Conservation (phyloP, 73 alveolate genomes). For the Paramecium sonneborni region DNA sequence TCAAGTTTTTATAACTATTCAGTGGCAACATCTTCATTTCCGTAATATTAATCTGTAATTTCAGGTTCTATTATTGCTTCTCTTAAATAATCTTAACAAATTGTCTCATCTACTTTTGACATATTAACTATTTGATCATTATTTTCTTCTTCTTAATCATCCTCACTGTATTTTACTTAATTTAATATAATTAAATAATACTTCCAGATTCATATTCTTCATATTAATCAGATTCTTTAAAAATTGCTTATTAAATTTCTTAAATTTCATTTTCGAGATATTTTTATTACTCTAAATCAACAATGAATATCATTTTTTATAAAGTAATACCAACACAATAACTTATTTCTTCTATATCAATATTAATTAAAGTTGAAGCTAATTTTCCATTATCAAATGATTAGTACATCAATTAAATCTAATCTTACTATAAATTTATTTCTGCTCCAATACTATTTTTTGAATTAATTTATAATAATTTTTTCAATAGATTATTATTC, state of each 20-base stretch:
- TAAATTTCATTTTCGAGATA: constrained; percentile 12
- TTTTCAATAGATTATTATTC: not conserved
- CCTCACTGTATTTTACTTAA: not conserved
- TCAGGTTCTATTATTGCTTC: not conserved
- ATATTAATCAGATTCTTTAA: not conserved
- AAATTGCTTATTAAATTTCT: not conserved
- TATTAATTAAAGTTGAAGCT: constrained; percentile 67
- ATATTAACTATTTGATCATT: not conserved
- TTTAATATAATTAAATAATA: not conserved
- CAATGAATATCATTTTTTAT: not conserved
- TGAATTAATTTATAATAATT: not conserved
- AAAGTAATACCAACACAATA: constrained; percentile 67
- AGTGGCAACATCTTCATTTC: not conserved
- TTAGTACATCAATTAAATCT: constrained; percentile 52
- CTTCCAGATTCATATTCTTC: not conserved
- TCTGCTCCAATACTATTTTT: not conserved
- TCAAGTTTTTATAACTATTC: not conserved
- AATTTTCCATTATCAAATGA: constrained; percentile 71
- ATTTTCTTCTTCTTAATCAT: not conserved
- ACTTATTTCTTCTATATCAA: constrained; percentile 76
- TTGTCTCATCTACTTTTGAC: not conserved
- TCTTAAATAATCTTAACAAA: not conserved
- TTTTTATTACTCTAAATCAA: not conserved
- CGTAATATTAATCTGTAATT: not conserved
- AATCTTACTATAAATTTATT: not conserved